Base-by-base conservation (phyloP, 805 yeast species). In the Pichia manshurica region DNA sequence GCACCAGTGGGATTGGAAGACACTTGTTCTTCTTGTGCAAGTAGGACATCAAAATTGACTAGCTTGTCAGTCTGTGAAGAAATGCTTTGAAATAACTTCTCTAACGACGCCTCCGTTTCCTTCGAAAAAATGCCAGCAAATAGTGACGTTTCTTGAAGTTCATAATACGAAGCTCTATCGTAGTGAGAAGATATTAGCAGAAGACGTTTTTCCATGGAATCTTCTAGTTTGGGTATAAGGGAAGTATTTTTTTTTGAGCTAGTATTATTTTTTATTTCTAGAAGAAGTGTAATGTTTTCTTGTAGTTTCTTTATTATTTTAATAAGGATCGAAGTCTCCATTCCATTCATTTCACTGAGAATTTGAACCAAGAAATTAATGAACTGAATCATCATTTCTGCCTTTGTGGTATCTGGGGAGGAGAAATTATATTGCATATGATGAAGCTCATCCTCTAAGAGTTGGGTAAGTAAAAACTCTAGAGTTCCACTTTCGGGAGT, bases 381-480 rank as follows among this genome's bases (percentile, higher is more conserved):
- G n/a, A 44, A 45, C 3, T 49, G 38, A 2, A 61, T 16, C 21
- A 52, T 36, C 0, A 40, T 17, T 4, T 42, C 33, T 1, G 50
- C 50, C 37, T 59, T 64, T 3, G 54, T 46, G 2, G 59, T 39
- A 45, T 65, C 66, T 1, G 69, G 61, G 5, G 67, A 63, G 1
- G 45, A 41, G 3, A 67, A 42, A 1, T 40, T 44, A 21, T 51
- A 50, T 3, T 56, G 51, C 29, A 65, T 36, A 3, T 38, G 20
- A 5, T 49, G 56, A 4, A 61, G 39, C 12, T 53, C 53, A 2
- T 31, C 39, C 20, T 52, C 46, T 3, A 65, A 39, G 8, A 36
- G 3, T 2, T 47, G 17, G 44, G 52, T 3, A 19, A 36, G 10
- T 25, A 43, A n/a, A 41, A 17, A 10, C 44, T 32, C 23, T 22